Conservation (phyloP, 129 eudicot genomes). For the Chrysanthemum seticuspe region DNA sequence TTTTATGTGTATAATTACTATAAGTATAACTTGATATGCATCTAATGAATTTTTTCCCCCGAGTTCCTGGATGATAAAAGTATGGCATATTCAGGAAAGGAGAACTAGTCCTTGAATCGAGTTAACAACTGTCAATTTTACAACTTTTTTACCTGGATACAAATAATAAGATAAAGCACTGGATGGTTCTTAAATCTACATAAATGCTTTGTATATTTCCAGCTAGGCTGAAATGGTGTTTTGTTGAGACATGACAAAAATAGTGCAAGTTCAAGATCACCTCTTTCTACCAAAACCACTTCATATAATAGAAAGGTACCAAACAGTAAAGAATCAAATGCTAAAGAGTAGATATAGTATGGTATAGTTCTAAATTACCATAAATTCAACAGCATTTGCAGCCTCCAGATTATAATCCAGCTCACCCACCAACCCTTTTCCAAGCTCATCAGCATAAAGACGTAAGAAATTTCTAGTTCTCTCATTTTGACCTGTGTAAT, state of each 20-base stretch:
- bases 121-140: constrained; percentile 19
- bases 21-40: too few relatives aligned
- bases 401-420: constrained; percentile 92
- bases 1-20: too few relatives aligned
- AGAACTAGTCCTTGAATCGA: too few relatives aligned
- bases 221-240: too few relatives aligned
- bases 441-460: constrained; percentile 95
- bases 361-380: constrained; percentile 43
- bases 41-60: not conserved
- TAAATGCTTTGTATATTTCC: not conserved
- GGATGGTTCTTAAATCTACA: constrained; percentile 3
- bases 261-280: too few relatives aligned
- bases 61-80: too few relatives aligned
- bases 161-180: not conserved
- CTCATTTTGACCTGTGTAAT: too few relatives aligned
- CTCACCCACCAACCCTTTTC: constrained; percentile 95
- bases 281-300: too few relatives aligned
- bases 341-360: not conserved
- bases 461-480: constrained; percentile 26
- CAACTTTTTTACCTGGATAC: not conserved
- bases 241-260: too few relatives aligned
- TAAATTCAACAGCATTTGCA: constrained; percentile 74
- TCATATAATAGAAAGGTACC: too few relatives aligned
- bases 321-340: too few relatives aligned
- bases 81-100: not conserved